Evolutionary conservation across 164 flowering plant species (phyloP).

Genomic region (Magnolia sinica): DNA sequence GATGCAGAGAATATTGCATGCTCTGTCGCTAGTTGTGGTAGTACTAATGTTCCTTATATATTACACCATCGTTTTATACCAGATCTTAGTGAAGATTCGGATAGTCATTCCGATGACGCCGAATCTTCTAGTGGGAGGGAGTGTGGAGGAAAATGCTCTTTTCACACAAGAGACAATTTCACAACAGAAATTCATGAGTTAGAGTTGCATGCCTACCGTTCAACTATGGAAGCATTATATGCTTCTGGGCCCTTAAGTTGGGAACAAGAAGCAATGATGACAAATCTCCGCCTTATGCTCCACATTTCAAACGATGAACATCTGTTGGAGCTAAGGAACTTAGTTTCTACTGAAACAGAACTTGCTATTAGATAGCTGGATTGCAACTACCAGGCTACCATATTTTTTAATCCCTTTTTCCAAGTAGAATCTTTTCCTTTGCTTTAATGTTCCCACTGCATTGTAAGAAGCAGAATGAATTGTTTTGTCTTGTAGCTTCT

Average conservation of each 20-base stretch:
- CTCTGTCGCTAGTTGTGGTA: constrained; percentile 89
- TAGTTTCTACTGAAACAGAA: constrained; percentile 53
- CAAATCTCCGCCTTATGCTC: constrained; percentile 78
- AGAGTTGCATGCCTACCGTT: constrained; percentile 86
- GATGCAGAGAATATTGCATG: constrained; percentile 45
- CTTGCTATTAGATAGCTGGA: constrained; percentile 26
- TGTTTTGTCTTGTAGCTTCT: constrained; percentile 19
- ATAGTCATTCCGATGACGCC: constrained; percentile 51
- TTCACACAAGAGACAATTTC: constrained; percentile 40
- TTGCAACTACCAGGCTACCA: constrained; percentile 3
- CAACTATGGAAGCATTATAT: constrained; percentile 77
- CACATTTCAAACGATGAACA: constrained; percentile 93
- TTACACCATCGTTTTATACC: constrained; percentile 19
- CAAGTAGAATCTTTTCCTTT: constrained; percentile 15
- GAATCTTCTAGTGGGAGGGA: constrained; percentile 48
- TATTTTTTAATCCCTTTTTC: constrained; percentile 1
- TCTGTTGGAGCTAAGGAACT: constrained; percentile 69
- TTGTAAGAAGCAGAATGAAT: constrained; percentile 33
- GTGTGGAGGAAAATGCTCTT: constrained; percentile 31
- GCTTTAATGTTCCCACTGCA: constrained; percentile 8
- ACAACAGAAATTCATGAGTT: constrained; percentile 60
- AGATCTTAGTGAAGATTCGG: constrained; percentile 34
- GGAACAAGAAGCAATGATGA: constrained; percentile 82
- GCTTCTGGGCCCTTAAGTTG: constrained; percentile 93
- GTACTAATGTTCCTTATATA: constrained; percentile 28